A percentile compares a stretch with the other conserved stretches of the same genome.
These are phyloP conservation scores for Teratosphaeria pseudoeucalypti DNA, from an alignment of 2,329 filamentous ascomycete genomes.

Conservation along the genomic window DNA sequence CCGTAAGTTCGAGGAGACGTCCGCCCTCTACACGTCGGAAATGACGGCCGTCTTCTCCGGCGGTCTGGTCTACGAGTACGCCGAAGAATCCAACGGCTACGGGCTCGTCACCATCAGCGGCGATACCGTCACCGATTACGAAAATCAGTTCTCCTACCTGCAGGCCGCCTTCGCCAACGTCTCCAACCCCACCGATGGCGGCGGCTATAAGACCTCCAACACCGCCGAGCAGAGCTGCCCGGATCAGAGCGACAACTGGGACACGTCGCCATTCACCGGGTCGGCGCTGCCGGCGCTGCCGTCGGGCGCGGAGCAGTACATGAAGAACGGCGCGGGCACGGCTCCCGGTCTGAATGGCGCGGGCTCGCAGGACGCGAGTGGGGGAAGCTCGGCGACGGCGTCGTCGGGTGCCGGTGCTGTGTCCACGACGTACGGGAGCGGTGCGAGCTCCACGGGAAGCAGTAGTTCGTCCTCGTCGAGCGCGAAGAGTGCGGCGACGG, in stretches of 20 bases:
- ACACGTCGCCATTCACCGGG: slow-evolving; percentile 38
- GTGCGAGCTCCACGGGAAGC: neutral
- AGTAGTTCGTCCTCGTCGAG: neutral
- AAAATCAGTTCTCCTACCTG: slow-evolving; percentile 51
- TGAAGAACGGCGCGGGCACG: slow-evolving; percentile 46
- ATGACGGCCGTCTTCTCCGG: slow-evolving; percentile 90
- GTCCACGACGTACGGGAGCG: slow-evolving; percentile 17
- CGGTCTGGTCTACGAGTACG: slow-evolving; percentile 91
- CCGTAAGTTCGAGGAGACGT: slow-evolving; percentile 70
- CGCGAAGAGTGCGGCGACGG: neutral
- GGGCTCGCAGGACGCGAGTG: slow-evolving; percentile 44
- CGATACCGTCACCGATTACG: slow-evolving; percentile 35
- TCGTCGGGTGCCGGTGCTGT: slow-evolving; percentile 39
- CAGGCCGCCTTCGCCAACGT: slow-evolving; percentile 41
- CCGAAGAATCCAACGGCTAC: slow-evolving; percentile 64
- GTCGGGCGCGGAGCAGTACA: slow-evolving; percentile 43
- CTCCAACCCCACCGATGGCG: slow-evolving; percentile 43
- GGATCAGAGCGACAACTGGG: slow-evolving; percentile 42
- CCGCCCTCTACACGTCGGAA: slow-evolving; percentile 63
- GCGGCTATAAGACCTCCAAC: slow-evolving; percentile 46
- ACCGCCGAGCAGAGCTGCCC: slow-evolving; percentile 43
- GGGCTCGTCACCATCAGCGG: slow-evolving; percentile 62
- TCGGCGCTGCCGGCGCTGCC: slow-evolving; percentile 46
- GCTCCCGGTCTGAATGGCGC: slow-evolving; percentile 39
- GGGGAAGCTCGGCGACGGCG: slow-evolving; percentile 37